Base-by-base conservation (phyloP, 345 rosid genomes). In the Heritiera fomes region DNA sequence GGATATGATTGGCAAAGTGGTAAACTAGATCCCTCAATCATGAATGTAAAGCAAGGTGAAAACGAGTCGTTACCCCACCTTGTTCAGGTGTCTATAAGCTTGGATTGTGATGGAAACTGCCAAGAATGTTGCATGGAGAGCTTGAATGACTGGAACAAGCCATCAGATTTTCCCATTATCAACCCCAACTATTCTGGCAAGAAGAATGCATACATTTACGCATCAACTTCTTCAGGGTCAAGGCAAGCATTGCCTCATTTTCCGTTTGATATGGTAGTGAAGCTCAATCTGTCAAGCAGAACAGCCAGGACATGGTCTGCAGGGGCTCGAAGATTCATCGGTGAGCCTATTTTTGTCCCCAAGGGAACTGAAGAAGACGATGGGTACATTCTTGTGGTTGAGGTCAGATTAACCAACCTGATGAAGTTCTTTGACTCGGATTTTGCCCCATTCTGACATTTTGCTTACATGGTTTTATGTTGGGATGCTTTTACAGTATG, bases 1-100 rank as follows among this genome's bases (percentile, higher is more conserved):
- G 97, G 98, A 38, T 93, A 95, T 56, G 75, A 91, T 71, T 95
- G 98, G 98, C 90, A 86, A 81, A 93, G 86, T 56, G 87, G 86
- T 8, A 86, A 87, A 72, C 81, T 95, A 9, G 95, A 95, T 82
- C 99, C 98, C 74, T 88, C 96, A 18, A 80, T 83, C 4, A 92
- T 95, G 98, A 93, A 93, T 47, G 67, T 86, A 20, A 81, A 80
- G 28, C 83, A 84, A 6, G 83, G 83, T 0, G 87, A 83, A 12
- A 75, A 82, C 9, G 79, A 84, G 55, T 38, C 84, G 32, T 59
- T 92, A 50, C 98, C 98, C 73, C 97, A 90, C 80, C 87, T 95
- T 70, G 88, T 93, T 61, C 81, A 92, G 91, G 85, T 89, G 1
- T 89, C 92, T 18, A 89, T 95, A 59, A 81, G 78, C 6, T 72